These are phyloP conservation scores for Tephrocybe sp. DNA, from an alignment of 768 basidiomycete genomes.

Conservation along the genomic window DNA sequence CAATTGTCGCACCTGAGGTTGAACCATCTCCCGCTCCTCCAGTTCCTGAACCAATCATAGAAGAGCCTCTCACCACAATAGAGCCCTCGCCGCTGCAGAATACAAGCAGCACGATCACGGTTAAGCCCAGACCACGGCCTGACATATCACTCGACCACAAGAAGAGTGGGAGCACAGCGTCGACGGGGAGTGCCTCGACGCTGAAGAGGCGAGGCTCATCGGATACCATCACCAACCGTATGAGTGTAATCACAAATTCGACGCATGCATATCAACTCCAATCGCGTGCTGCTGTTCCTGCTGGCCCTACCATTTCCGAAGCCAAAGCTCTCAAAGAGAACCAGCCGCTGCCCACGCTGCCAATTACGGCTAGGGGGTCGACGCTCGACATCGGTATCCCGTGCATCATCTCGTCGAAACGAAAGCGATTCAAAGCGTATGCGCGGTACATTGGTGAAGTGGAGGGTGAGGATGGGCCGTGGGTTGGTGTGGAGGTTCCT, in stretches of 20 bases:
- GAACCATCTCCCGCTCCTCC: background rate
- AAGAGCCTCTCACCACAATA: conserved; percentile 2
- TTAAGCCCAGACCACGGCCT: conserved; percentile 22
- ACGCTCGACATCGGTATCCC: conserved; percentile 87
- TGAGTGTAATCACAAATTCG: conserved; percentile 11
- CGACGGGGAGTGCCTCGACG: conserved; percentile 42
- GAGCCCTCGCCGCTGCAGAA: conserved; percentile 15
- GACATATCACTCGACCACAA: conserved; percentile 36
- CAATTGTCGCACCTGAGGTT: no score
- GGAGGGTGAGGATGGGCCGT: conserved; percentile 75
- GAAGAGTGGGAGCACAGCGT: conserved; percentile 45
- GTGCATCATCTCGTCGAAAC: conserved; percentile 83
- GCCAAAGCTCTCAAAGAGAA: conserved; percentile 19
- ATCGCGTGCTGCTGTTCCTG: background rate
- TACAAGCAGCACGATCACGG: conserved; percentile 22
- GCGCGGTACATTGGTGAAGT: conserved; percentile 90
- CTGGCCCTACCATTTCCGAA: conserved; percentile 10
- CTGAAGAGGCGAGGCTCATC: conserved; percentile 40
- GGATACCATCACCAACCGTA: conserved; percentile 43
- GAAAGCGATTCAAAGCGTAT: conserved; percentile 82
- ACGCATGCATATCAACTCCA: background rate
- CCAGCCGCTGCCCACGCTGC: conserved; percentile 18
- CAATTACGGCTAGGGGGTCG: conserved; percentile 50
- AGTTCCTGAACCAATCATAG: conserved; percentile 7
- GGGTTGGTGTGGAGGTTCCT: conserved; percentile 92